Evolutionary conservation across 2,329 filamentous ascomycete species (phyloP), one percentile per base, ranked within the genome.

Genomic region (Colletotrichum theobromicola): DNA sequence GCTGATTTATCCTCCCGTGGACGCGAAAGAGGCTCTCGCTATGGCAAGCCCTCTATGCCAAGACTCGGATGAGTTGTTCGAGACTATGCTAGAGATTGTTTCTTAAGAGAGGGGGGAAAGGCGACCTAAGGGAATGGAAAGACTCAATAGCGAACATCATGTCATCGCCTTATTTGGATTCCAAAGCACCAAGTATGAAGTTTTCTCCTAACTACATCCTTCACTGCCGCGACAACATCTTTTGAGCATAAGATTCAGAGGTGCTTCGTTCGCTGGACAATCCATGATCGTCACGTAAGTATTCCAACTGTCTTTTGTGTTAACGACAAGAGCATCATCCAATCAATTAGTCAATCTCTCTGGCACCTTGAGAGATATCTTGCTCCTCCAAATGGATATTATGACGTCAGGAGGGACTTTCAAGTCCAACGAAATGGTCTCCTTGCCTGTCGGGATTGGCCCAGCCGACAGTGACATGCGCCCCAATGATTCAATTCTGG

Each of bases 1-100:
- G 6, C 24, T 83, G 62, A 84, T 85, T 7, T 85, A 85, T 62
- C 81, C 81, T 5, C 82, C 83, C 7, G 6, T 37, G 1, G 34
- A 57, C 35, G 61, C 37, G 1, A 55, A 70, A 9, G 77, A 80
- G 34, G 82, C 82, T 0, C 34, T 83, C 15, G 70, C 55, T 2
- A 60, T 76, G 16, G 81, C 81, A 0, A 74, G 79, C 3, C 82
- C 82, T 2, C 21, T 12, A 1, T n/a, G 75, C 2, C 37, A 66
- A 7, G 62, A 64, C 26, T 77, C 65, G 10, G 53, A 76, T 35
- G 64, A 69, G 8, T 28, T 77, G 18, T 65, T 77, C 13, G 55
- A 35, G 28, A 26, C 35, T 5, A 57, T 76, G 15, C 13, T 67
- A 1, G 34, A 32, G 34, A 8, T 50, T 12, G 34, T 37, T 21